Evolutionary conservation across 805 yeast genomes (phyloP), one percentile per base, ranked within the genome.

Genomic region (Clavispora phyllophila): DNA sequence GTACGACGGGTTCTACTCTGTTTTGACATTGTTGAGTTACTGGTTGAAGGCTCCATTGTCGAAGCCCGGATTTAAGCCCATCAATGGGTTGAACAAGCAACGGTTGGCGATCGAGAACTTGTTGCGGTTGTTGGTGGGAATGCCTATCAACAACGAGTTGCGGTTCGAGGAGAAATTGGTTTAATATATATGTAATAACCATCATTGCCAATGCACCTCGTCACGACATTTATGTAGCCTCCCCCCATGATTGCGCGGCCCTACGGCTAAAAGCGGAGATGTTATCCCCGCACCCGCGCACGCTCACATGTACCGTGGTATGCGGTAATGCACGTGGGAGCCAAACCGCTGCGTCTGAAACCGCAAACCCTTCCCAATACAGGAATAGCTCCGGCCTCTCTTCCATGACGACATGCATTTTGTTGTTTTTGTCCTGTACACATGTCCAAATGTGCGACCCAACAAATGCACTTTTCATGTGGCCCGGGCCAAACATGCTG

Each of bases 41-140:
- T 90, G 97, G 97, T 81, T 91, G 61, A 90, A 90, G 75, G 97
- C 97, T 2, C 98, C 98, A 51, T 78, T 90, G 55, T 82, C 95
- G 39, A 86, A 91, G 69, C 87, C 88, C 39, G 96, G 96, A 4
- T 86, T 75, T 68, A 84, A 87, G 61, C 83, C 96, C 25, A 87
- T 90, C 57, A 90, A 90, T 59, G 96, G 97, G 22, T 77, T 90
- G 63, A 91, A 88, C 79, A 91, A 90, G 70, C 98, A 91, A 74
- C 84, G 96, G 62, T 77, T 82, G 55, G 96, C 95, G 40, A 72
- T 90, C 52, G 98, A 90, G 72, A 91, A 89, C 74, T 79, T 90
- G 61, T 72, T 90, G 68, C 82, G 96, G 62, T 81, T 88, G 53
- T 75, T 90, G 59, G 87, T 90, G 51, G 98, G 98, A 36, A 77